These are phyloP conservation scores for Didymella lethalis DNA, from an alignment of 2,329 filamentous ascomycete genomes.

Conservation along the genomic window DNA sequence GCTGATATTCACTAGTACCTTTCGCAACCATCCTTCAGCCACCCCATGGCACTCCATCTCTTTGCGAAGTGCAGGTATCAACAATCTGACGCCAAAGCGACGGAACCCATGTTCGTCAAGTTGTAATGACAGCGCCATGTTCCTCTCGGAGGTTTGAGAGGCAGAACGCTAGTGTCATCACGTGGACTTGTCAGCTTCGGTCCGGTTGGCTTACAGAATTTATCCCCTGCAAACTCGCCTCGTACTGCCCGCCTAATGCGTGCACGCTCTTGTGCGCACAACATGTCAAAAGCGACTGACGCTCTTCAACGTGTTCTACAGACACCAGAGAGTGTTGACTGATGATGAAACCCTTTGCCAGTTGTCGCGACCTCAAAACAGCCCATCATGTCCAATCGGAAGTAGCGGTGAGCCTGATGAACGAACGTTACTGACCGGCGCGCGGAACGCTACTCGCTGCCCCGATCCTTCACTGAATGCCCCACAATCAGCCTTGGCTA, in stretches of 20 bases:
- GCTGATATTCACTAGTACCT: slow-evolving; percentile 1
- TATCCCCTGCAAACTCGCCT: slow-evolving; percentile 6
- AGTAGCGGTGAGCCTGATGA: slow-evolving; percentile 35
- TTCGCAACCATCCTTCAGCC: slow-evolving; percentile 6
- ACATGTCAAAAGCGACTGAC: neutral
- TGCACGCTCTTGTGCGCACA: neutral
- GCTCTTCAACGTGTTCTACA: neutral
- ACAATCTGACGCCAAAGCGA: neutral
- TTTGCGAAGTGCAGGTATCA: neutral
- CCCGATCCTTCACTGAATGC: slow-evolving; percentile 9
- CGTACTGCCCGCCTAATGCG: slow-evolving; percentile 6
- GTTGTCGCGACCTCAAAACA: neutral
- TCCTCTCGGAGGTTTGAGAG: slow-evolving; percentile 1
- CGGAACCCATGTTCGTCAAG: slow-evolving; percentile 4
- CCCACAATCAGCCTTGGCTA: slow-evolving; percentile 26
- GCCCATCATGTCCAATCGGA: slow-evolving; percentile 22
- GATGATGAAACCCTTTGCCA: neutral
- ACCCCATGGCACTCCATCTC: neutral
- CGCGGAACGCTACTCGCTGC: slow-evolving; percentile 17
- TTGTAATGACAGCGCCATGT: neutral
- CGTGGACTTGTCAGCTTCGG: slow-evolving; percentile 5
- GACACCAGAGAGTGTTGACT: neutral
- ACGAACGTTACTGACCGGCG: slow-evolving; percentile 19
- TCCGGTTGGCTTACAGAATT: neutral
- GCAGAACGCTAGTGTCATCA: slow-evolving; percentile 3